These are phyloP conservation scores for Eimeria maxima DNA, from an alignment of 169 alveolate genomes.

Conservation along the genomic window DNA sequence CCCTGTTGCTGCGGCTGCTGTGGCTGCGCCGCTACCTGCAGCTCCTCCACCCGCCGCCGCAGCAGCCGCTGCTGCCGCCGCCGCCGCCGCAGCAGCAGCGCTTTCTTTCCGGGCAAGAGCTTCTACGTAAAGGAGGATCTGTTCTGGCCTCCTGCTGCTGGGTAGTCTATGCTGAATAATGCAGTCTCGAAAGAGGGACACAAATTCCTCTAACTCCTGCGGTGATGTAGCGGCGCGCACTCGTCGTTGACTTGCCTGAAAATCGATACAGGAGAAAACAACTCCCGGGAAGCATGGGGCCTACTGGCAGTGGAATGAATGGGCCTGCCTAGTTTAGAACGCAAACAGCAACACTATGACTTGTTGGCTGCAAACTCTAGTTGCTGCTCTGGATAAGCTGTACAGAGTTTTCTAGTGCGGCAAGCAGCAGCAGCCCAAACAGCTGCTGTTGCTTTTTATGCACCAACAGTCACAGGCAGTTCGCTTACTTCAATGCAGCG, in stretches of 20 bases:
- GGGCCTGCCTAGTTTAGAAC: not conserved
- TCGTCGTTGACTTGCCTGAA: constrained; percentile 65
- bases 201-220: constrained; percentile 62
- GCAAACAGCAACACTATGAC: not conserved
- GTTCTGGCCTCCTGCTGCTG: constrained; percentile 73
- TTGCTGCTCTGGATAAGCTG: not conserved
- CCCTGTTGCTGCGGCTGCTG: constrained; percentile 20
- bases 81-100: constrained; percentile 70
- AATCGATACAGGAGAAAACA: not conserved
- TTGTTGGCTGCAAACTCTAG: not conserved
- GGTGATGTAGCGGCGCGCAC: constrained; percentile 67
- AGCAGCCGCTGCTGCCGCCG: constrained; percentile 66
- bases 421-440: not conserved
- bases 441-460: not conserved
- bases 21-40: constrained; percentile 19
- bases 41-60: constrained; percentile 25
- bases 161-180: constrained; percentile 70
- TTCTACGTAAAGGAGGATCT: constrained; percentile 62
- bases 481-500: constrained; percentile 65
- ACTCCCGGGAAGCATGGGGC: not conserved
- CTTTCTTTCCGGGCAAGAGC: constrained; percentile 62
- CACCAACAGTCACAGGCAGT: not conserved
- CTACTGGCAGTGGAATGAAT: no score
- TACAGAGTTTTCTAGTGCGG: not conserved
- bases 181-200: constrained; percentile 65